Conservation (phyloP, 768 basidiomycete species). For the Podaxis carcinomalis region DNA sequence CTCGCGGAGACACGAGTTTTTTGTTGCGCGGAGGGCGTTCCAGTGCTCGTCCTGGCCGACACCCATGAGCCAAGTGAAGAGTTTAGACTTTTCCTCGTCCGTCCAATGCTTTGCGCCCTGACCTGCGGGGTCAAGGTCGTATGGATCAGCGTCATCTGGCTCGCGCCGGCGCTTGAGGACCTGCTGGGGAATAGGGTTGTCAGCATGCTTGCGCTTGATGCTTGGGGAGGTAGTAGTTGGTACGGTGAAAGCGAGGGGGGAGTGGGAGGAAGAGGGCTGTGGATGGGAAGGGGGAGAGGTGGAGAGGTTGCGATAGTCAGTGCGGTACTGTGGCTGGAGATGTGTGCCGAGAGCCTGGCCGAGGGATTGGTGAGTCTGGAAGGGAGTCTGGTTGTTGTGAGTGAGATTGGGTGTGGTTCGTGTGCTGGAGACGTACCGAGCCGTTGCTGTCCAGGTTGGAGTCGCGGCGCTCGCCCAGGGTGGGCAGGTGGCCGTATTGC, state of each 20-base stretch:
- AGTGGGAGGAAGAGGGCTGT: conserved; percentile 29
- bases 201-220: conserved; percentile 39
- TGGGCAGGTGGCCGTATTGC: conserved; percentile 54
- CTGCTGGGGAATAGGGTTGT: conserved; percentile 26
- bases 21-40: conserved; percentile 72
- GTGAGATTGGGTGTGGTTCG: conserved; percentile 24
- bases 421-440: conserved; percentile 43
- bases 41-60: conserved; percentile 70
- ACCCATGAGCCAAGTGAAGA: conserved; percentile 80
- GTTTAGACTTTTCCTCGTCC: conserved; percentile 74
- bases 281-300: conserved; percentile 33
- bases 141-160: conserved; percentile 29
- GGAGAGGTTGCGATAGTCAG: conserved; percentile 35
- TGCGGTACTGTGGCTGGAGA: conserved; percentile 24
- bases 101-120: conserved; percentile 83
- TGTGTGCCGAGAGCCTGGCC: conserved; percentile 58
- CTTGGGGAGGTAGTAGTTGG: conserved; percentile 30
- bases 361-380: conserved; percentile 54
- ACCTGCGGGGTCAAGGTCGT: conserved; percentile 42
- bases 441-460: conserved; percentile 52
- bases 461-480: conserved; percentile 48
- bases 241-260: conserved; percentile 35
- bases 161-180: conserved; percentile 13
- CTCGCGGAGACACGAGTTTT: conserved; percentile 81
- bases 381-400: conserved; percentile 36